These are phyloP conservation scores for Saccharomycopsis oosterbeekiorum DNA, from an alignment of 805 yeast genomes.

Conservation along the genomic window DNA sequence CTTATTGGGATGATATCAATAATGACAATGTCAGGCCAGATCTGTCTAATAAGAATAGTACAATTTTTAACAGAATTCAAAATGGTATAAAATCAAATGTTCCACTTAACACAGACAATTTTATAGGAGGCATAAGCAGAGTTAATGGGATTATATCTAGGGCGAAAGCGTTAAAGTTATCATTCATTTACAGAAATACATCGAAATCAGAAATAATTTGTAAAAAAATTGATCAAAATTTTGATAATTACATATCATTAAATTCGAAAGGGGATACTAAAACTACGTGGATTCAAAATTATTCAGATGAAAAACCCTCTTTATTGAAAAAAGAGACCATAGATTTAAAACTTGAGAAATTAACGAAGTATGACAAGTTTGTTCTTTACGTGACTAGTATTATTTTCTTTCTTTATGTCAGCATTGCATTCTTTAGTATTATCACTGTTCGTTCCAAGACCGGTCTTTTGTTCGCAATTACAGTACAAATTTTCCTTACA, in stretches of 20 bases:
- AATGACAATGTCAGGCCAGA: slow-evolving; percentile 25
- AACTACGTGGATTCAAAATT: background rate
- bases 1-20: slow-evolving; percentile 33
- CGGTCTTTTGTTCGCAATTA: slow-evolving; percentile 37
- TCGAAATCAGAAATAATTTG: background rate
- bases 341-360: slow-evolving; percentile 18
- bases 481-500: slow-evolving; percentile 32
- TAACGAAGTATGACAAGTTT: slow-evolving; percentile 21
- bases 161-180: slow-evolving; percentile 31
- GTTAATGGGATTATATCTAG: slow-evolving; percentile 35
- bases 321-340: slow-evolving; percentile 6
- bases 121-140: slow-evolving; percentile 32
- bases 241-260: background rate
- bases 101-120: slow-evolving; percentile 21
- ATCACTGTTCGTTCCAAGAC: slow-evolving; percentile 35
- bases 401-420: slow-evolving; percentile 26
- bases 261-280: background rate
- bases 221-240: background rate
- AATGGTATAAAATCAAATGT: slow-evolving; percentile 12
- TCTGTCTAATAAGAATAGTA: slow-evolving; percentile 8
- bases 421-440: slow-evolving; percentile 32
- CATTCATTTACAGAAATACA: slow-evolving; percentile 24
- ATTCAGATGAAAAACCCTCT: background rate
- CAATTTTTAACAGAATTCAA: slow-evolving; percentile 14
- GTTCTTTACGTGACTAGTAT: slow-evolving; percentile 23